Base-by-base conservation (phyloP, 345 rosid genomes). In the sweet orange (Citrus sinensis) region DNA sequence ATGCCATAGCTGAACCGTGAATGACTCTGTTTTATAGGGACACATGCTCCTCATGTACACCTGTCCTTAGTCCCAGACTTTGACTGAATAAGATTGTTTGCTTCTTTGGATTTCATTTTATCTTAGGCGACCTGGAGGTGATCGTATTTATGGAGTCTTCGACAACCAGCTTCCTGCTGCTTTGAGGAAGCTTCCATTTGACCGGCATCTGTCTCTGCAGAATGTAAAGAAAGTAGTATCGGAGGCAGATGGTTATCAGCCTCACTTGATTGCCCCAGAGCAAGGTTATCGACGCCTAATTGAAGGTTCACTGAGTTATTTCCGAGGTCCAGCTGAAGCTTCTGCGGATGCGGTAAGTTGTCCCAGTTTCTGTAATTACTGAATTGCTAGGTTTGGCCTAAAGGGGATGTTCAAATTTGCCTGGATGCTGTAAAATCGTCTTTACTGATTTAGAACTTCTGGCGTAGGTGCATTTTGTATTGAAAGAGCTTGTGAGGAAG, bases 121-220 rank as follows among this genome's bases (percentile, higher is more conserved):
- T 35, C 67, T 56, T 82, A 93, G 97, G 76, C 95, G 95, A 71
- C 90, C 94, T 40, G 97, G 97, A 65, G 97, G 97, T 80, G 97
- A 91, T 83, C 90, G 95, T 62, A 89, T 93, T 70, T 91, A 91
- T 80, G 95, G 92, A 77, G 93, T 93, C 65, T 93, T 93, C 70
- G 97, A 91, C 87, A 86, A 93, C 74, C 95, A 93, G 81, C 95
- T 93, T 64, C 97, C 97, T 40, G 94, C 97, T 86, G 97, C 97
- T 25, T 75, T 93, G 72, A 90, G 87, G 80, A 93, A 93, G 86
- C 97, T 93, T 85, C 97, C 97, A 65, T 91, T 93, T 75, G 97
- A 93, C 81, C 89, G 97, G 4, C 97, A 93, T 82, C 89, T 93
- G 71, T 91, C 97, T 62, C 74, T 93, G 71, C 95, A 93, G 78